phyloP scores from a whole-genome alignment of 176 grass and related monocot species.

The Zizania latifolia region DNA sequence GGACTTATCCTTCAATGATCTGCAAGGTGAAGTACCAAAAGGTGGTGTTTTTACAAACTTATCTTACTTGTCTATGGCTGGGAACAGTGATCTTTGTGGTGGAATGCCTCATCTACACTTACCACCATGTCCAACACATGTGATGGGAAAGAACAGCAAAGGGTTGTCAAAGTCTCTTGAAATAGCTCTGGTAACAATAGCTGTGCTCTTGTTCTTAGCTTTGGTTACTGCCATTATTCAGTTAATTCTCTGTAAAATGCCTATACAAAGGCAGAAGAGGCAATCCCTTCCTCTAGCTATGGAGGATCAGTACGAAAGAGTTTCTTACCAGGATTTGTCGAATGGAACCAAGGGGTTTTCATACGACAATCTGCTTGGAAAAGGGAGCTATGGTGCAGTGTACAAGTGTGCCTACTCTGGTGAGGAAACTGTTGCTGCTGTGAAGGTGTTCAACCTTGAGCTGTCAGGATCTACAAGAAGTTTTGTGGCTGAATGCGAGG shows the following conservation, averaged over 20 bases:
- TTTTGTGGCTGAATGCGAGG: slow-evolving; percentile 31
- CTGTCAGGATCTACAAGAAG: slow-evolving; percentile 16
- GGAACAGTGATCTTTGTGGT: slow-evolving; percentile 32
- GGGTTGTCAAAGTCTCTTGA: not conserved
- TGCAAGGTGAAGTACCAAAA: slow-evolving; percentile 41
- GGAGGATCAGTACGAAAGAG: not conserved
- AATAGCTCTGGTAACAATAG: not conserved
- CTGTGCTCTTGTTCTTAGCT: not conserved
- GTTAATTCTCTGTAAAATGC: not conserved
- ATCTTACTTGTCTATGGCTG: slow-evolving; percentile 17
- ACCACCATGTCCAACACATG: not conserved
- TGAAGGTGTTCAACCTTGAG: slow-evolving; percentile 29
- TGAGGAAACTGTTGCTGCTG: not conserved
- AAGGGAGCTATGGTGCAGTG: slow-evolving; percentile 14
- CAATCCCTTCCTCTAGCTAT: not conserved
- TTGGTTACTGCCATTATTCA: not conserved
- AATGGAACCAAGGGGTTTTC: slow-evolving; percentile 21
- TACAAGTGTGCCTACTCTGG: slow-evolving; percentile 21
- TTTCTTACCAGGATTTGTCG: slow-evolving; percentile 12
- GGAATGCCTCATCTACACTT: slow-evolving; percentile 24
- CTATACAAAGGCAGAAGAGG: not conserved
- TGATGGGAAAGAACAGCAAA: not conserved
- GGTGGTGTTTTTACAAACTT: slow-evolving; percentile 33
- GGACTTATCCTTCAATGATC: slow-evolving; percentile 47
- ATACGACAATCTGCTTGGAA: slow-evolving; percentile 2